Conservation (phyloP, 208 protist genomes). For the Balamuthia mandrillaris region DNA sequence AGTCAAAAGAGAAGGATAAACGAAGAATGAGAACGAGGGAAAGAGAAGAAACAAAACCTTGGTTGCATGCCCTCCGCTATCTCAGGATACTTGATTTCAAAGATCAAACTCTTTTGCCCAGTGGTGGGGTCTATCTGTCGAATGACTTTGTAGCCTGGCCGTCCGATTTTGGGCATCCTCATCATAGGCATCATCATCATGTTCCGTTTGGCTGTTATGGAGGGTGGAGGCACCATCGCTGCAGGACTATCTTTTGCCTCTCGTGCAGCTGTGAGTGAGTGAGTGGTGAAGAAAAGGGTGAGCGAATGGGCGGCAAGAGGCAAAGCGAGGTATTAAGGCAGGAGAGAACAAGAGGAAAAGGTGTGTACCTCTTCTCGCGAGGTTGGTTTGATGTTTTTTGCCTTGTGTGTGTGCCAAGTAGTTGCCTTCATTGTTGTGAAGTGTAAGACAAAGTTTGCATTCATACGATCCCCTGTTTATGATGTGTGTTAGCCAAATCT, state of each 20-base stretch:
- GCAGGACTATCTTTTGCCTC: neutral
- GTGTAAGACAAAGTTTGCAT: conserved; percentile 89
- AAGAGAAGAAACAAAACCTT: too few species aligned
- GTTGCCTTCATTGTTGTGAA: conserved; percentile 88
- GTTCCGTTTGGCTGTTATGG: conserved; percentile 10
- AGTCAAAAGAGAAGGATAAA: too few species aligned
- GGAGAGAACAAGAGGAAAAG: neutral
- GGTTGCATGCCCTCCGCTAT: conserved; percentile 82
- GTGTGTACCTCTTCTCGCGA: conserved; percentile 63
- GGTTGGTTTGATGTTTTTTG: conserved; percentile 86
- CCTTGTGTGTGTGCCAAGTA: conserved; percentile 92
- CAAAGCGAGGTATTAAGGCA: neutral
- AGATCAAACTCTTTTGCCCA: conserved; percentile 68
- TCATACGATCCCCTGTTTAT: too few species aligned
- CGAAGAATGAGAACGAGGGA: too few species aligned
- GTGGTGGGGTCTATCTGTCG: conserved; percentile 77
- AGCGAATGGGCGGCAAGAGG: neutral
- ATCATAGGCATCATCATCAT: conserved; percentile 13
- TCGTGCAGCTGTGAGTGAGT: conserved; percentile 23
- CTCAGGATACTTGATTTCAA: conserved; percentile 85
- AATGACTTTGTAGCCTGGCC: conserved; percentile 75
- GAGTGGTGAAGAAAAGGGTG: neutral
- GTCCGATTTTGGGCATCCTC: conserved; percentile 39
- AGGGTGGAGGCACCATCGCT: neutral
- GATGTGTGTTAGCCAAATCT: too few species aligned